phyloP scores from a whole-genome alignment of 495 filamentous ascomycete species.

The Beverwykella pulmonaria region DNA sequence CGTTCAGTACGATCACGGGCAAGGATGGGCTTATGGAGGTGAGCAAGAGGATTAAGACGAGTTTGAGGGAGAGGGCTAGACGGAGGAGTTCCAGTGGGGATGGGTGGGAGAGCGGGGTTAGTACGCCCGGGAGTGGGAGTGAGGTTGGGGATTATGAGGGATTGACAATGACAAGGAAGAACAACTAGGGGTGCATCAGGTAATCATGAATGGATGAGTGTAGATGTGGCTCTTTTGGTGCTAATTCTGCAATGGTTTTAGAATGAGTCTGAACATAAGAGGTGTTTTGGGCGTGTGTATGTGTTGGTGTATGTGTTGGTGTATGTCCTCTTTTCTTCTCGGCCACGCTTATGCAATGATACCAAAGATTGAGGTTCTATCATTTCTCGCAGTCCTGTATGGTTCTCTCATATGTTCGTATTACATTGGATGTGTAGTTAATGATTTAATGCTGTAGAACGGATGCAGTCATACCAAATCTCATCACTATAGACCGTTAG shows the following conservation, averaged over 20 bases:
- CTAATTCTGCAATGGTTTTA: background rate
- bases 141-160: conserved; percentile 8
- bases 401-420: too few relatives aligned
- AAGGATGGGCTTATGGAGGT: conserved; percentile 80
- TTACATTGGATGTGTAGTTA: too few relatives aligned
- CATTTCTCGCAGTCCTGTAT: background rate
- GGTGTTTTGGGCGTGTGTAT: background rate
- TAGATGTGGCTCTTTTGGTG: background rate
- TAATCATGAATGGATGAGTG: background rate
- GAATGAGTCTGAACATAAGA: background rate
- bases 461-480: too few relatives aligned
- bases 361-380: background rate
- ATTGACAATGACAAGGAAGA: conserved; percentile 25
- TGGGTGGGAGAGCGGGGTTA: conserved; percentile 46
- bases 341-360: background rate
- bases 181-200: background rate
- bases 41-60: conserved; percentile 78
- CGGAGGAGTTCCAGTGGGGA: conserved; percentile 67
- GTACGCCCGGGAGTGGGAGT: conserved; percentile 17
- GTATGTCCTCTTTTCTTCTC: background rate
- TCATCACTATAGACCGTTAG: too few relatives aligned
- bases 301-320: background rate
- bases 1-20: conserved; percentile 71
- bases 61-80: conserved; percentile 83
- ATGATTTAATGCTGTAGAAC: too few relatives aligned